Base-by-base conservation (phyloP, 2,329 filamentous ascomycete species). In the Xylaria sp. region DNA sequence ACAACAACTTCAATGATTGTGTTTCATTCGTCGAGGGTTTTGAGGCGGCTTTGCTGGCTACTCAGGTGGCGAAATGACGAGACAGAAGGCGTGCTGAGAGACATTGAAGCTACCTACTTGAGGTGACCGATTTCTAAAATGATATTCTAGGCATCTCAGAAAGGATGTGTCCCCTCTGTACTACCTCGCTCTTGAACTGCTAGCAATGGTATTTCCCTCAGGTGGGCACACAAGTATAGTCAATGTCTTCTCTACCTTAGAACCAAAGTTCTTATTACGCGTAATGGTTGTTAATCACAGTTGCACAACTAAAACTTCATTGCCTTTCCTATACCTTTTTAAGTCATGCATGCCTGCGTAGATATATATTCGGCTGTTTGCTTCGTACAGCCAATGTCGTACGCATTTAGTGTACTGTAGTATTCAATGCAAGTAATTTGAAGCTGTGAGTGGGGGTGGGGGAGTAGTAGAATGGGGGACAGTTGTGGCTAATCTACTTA, bases 1-100 rank as follows among this genome's bases (percentile, higher is more conserved):
- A 94, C 79, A 94, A 94, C 75, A 87, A 83, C 0, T 93, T 89
- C 75, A 77, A 78, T 38, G 92, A 94, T 66, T 79, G 87, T 87
- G 65, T 89, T 80, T 81, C 77, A 17, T 92, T 92, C 75, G 84
- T 80, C 3, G 71, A 77, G 49, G 80, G 75, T 15, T 81, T 85
- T 61, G 73, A 77, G 54, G 31, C 71, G 10, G 74, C 72, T 13
- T 54, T 78, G 20, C 57, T 75, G 2, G 69, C 71, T 17, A 67
- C 72, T 6, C 68, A 72, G 49, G 72, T 72, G 57, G 60, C 61
- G 5, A 66, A 55, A 56, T 39, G 29, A 57, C 11, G 36, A 59
- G 45, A 50, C 9, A 39, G 17, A 39, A 22, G 25, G 27, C 17
- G n/a, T 13, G 54, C 2, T 6, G 39, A 47, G 47, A 47, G 45